These are phyloP conservation scores for Linnemannia exigua DNA, from an alignment of 192 early-diverging fungal species.

Conservation along the genomic window DNA sequence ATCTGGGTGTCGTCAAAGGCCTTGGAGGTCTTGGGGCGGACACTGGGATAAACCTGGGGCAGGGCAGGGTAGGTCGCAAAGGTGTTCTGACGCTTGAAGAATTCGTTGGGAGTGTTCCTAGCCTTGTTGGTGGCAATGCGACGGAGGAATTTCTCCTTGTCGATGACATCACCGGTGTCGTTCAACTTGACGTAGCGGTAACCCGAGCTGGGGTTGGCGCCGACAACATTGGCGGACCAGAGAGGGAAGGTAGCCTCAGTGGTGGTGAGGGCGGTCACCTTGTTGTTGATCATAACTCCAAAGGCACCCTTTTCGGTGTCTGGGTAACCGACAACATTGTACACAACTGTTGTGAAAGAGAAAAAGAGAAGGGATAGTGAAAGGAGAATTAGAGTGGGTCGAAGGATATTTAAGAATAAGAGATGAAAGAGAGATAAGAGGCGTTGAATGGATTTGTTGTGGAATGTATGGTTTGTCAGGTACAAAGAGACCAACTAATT, in stretches of 20 bases:
- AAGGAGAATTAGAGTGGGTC: neutral
- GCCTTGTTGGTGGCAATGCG: slow-evolving; percentile 21
- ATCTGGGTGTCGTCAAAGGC: slow-evolving; percentile 57
- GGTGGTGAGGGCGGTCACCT: slow-evolving; percentile 25
- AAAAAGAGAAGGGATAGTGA: neutral
- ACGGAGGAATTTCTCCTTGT: slow-evolving; percentile 26
- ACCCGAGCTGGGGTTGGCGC: slow-evolving; percentile 11
- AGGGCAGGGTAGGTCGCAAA: slow-evolving; percentile 16
- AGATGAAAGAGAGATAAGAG: neutral
- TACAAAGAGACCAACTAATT: neutral
- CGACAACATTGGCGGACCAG: slow-evolving; percentile 39
- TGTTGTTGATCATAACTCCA: slow-evolving; percentile 32
- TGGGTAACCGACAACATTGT: slow-evolving; percentile 42
- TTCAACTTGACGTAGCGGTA: slow-evolving; percentile 35
- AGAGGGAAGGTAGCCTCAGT: slow-evolving; percentile 32
- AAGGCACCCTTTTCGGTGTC: slow-evolving; percentile 21
- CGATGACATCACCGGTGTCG: neutral
- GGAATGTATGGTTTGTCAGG: slow-evolving; percentile 2
- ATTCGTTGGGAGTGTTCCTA: slow-evolving; percentile 30
- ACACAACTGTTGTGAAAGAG: slow-evolving; percentile 22
- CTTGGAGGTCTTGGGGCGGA: slow-evolving; percentile 12
- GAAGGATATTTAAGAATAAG: neutral
- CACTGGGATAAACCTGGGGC: slow-evolving; percentile 22
- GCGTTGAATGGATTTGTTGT: neutral
- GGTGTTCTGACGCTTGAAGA: slow-evolving; percentile 27